Percentiles rank a stretch among this genome's conserved stretches.
phyloP scores from a whole-genome alignment of 129 eudicot species.

The Arctium lappa region DNA sequence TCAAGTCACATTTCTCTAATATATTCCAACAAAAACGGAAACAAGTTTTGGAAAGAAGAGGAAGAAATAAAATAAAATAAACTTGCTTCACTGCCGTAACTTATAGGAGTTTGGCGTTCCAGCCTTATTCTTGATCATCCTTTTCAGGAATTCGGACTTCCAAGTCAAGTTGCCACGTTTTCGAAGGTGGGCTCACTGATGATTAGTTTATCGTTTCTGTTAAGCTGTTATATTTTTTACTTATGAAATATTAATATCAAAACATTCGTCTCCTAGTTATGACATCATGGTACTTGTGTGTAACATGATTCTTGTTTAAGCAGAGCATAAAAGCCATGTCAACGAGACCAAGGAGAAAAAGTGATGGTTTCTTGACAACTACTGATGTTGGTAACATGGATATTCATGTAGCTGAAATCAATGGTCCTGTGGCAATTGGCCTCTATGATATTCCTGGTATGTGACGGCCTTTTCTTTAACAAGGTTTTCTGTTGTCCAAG shows the following conservation, averaged over 20 bases:
- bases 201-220: not conserved
- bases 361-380: slow-evolving; percentile 26
- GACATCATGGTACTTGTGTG: not conserved
- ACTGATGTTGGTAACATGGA: slow-evolving; percentile 23
- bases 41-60: not conserved
- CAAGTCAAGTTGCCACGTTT: slow-evolving; percentile 81
- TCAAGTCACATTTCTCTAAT: not conserved
- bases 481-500: not conserved
- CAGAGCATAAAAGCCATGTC: slow-evolving; percentile 46
- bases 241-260: not conserved
- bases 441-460: slow-evolving; percentile 63
- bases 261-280: not conserved
- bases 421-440: slow-evolving; percentile 31
- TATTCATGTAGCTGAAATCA: slow-evolving; percentile 45
- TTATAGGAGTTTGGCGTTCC: slow-evolving; percentile 6
- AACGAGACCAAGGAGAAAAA: slow-evolving; percentile 26
- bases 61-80: not conserved
- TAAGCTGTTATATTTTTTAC: not conserved
- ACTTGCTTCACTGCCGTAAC: not conserved
- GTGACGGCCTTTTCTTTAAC: not conserved
- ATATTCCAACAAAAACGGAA: not conserved
- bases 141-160: slow-evolving; percentile 88
- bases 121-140: not conserved
- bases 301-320: slow-evolving; percentile 18
- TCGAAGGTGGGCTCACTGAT: slow-evolving; percentile 49